Base-by-base conservation (phyloP, 2,329 filamentous ascomycete genomes). In the Pestalotiopsis sp. region DNA sequence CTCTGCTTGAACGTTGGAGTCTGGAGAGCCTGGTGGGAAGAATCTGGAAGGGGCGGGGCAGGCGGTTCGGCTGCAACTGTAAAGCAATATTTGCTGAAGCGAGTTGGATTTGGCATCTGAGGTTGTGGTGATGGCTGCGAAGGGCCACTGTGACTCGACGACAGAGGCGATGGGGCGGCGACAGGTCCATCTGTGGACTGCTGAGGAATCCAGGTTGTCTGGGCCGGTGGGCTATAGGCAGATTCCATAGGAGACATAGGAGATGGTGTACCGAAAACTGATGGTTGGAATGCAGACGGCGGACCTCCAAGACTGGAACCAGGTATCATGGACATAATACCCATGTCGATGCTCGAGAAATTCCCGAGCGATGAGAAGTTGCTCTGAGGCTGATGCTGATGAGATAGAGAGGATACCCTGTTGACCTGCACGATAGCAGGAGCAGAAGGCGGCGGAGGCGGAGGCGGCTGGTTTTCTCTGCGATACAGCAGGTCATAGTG, bases 401-500 rank as follows among this genome's bases (percentile, higher is more conserved):
- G 82, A 3, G 82, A 80, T 68, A 88, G 83, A 3, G 80, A 78
- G 14, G 80, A 78, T 11, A 84, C 86, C 27, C 86, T 82, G 73
- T 89, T 83, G 60, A 91, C 85, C 71, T 88, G 87, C 59, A 90
- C 71, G 45, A 77, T 70, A 56, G 71, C 70, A n/a, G 74, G 72
- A 27, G 79, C 77, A 12, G 75, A 71, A 64, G 76, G 76, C 69
- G 68, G 72, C 59, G 64, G 75, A 69, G 66, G 76, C 69, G 72
- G 67, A 70, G 74, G 64, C 68, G 70, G 60, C 71, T 68, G 59
- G 70, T 70, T 58, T 72, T 69, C 63, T 69, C 75, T 67, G 86
- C 83, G 77, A 84, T 99, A 99, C 41, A 98, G 86, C 70, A 99
- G 91, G 80, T 98, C 96, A 80, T 98, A 99, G 81, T 98, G 96